Base-by-base conservation (phyloP, 305 asterid genomes). In the Solanum hybrid region DNA sequence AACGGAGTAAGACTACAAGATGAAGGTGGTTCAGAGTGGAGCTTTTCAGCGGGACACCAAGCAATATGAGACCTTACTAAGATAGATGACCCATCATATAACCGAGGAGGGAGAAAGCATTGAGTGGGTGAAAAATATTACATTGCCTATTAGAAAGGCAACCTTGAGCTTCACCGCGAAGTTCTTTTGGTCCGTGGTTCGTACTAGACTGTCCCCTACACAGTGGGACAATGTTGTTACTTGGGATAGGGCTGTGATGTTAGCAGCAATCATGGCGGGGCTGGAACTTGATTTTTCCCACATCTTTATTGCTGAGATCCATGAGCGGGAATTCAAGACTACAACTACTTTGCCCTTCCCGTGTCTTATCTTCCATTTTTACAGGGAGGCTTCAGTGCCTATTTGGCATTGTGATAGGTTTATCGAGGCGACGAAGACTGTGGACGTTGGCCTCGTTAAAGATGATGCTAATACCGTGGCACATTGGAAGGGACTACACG, bases 151-250 rank as follows among this genome's bases (percentile, higher is more conserved):
- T 6, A 45, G 2, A 13, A 45, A 45, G 3, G 22, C 3, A 45
- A 45, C 22, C 22, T 0, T 15, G n/a, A 51, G n/a, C n/a, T 15
- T 15, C n/a, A 0, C 68, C 10, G 0, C 22, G 0, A 51, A 15
- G 10, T 51, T 51, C 10, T 51, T 51, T 51, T 45, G 22, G 65
- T 2, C 7, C 0, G 7, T 5, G 65, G 1, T 0, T 15, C 3
- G 0, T 14, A 45, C 22, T 45, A 45, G 22, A 45, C 2, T 45
- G 0, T 45, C 65, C 22, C 65, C 1, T 15, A 45, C 65, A 14
- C 0, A 45, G 65, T 1, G 0, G 20, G 7, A 45, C 22, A 45
- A 14, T 1, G 22, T 45, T 4, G 22, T 45, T 45, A 45, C 22
- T 14, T 45, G 22, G 22, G 1, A 45, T 0, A 2, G 0, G 22